A percentile compares a stretch with the other conserved stretches of the same genome.
phyloP scores from a whole-genome alignment of 163 green algal species.

The Prototheca cutis region DNA sequence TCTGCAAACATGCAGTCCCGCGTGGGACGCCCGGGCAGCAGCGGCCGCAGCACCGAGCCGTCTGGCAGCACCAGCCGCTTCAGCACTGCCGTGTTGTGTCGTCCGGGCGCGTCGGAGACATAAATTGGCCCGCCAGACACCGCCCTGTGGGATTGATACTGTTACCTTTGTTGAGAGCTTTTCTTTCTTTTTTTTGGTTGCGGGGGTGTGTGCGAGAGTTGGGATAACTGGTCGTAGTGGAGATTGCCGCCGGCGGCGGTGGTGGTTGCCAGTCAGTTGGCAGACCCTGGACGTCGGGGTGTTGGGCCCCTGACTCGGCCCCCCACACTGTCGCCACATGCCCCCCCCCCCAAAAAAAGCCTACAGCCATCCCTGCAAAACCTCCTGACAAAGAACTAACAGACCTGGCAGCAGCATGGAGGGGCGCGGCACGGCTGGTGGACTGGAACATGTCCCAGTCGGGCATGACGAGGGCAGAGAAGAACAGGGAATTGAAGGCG shows the following conservation, averaged over 20 bases:
- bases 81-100: constrained; percentile 72
- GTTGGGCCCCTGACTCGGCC: too few relatives aligned
- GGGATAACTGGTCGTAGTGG: too few relatives aligned
- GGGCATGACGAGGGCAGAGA: constrained; percentile 78
- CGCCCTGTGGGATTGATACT: not conserved
- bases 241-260: too few relatives aligned
- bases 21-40: constrained; percentile 75
- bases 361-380: not conserved
- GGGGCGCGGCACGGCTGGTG: constrained; percentile 29
- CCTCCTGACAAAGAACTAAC: constrained; percentile 28
- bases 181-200: too few relatives aligned
- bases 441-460: constrained; percentile 91
- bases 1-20: constrained; percentile 82
- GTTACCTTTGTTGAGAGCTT: too few relatives aligned
- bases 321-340: too few relatives aligned
- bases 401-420: constrained; percentile 72
- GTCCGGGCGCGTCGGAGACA: constrained; percentile 81
- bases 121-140: constrained; percentile 73
- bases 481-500: constrained; percentile 90
- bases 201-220: too few relatives aligned
- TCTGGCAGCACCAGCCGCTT: constrained; percentile 69
- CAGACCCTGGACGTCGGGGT: too few relatives aligned
- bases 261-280: too few relatives aligned
- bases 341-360: not conserved
- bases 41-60: constrained; percentile 64